phyloP scores from a whole-genome alignment of 2,329 filamentous ascomycete genomes.

The Lecanosticta acicola region DNA sequence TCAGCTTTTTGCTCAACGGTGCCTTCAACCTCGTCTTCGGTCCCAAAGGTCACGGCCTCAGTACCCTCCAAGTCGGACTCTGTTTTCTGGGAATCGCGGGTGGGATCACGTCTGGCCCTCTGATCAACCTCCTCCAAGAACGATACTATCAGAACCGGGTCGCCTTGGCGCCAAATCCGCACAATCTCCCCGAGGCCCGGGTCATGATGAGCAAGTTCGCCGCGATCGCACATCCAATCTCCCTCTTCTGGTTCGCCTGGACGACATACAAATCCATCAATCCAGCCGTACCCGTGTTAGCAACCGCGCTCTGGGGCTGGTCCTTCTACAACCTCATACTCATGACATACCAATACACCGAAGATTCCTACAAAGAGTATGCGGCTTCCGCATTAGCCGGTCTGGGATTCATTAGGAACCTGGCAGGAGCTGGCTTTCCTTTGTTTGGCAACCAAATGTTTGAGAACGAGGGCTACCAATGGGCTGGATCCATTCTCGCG shows the following conservation, averaged over 20 bases:
- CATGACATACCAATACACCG: constrained; percentile 46
- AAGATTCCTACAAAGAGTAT: constrained; percentile 44
- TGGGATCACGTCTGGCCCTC: constrained; percentile 39
- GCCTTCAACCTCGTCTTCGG: constrained; percentile 47
- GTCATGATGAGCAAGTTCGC: constrained; percentile 43
- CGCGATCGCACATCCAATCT: constrained; percentile 34
- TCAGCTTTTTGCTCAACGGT: constrained; percentile 46
- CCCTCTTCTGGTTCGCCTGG: constrained; percentile 15
- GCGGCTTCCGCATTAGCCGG: constrained; percentile 38
- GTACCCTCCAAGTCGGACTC: constrained; percentile 9
- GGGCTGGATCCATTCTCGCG: constrained; percentile 36
- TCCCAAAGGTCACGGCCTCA: constrained; percentile 32
- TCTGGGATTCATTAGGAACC: constrained; percentile 34
- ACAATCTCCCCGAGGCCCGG: constrained; percentile 10
- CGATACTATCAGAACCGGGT: constrained; percentile 33
- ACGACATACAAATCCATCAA: constrained; percentile 8
- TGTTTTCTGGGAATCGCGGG: constrained; percentile 29
- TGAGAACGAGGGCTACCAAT: constrained; percentile 27
- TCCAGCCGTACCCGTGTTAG: constrained; percentile 41
- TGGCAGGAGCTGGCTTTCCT: constrained; percentile 35
- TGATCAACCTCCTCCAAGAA: constrained; percentile 43
- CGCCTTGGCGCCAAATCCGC: neutral
- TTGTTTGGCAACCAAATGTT: constrained; percentile 37
- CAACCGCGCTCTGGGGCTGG: constrained; percentile 45
- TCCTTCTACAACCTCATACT: constrained; percentile 46